Base-by-base conservation (phyloP, 2,329 filamentous ascomycete genomes). In the Beauveria pseudobassiana region DNA sequence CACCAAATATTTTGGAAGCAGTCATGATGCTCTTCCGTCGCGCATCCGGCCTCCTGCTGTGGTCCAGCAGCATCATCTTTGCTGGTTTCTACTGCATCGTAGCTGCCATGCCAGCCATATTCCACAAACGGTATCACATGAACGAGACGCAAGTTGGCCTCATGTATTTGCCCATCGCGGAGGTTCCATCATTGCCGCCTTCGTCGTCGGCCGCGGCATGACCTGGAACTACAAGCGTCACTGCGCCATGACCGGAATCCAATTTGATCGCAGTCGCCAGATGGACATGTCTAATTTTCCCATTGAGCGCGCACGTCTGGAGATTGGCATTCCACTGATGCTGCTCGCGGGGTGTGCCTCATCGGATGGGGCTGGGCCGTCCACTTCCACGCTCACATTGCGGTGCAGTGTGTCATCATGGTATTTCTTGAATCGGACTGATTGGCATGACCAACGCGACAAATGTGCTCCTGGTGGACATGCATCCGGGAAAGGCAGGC, bases 141-240 rank as follows among this genome's bases (percentile, higher is more conserved):
- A 78, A 82, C 62, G 82, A 87, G 22, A 72, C 80, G 3, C 73
- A 80, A 14, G 76, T 85, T 3, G 83, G 83, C 1, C 70, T 83
- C 5, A 80, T 79, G 74, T 83, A 81, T 65, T 70, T 83, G 1
- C 82, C 82, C 1, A 67, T 81, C 34, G 81, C 81, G 0, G 68
- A 5, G 82, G 81, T 1, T 80, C 79, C n/a, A 73, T 80, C 14
- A 67, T 77, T 1, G 76, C 80, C 0, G 79, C 78, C 1, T 65
- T 76, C 9, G 67, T 76, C 3, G 75, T 76, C 3, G 86, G 88
- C 1, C 77, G 78, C 2, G 65, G 85, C 1, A 79, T 90, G 42
- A 88, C 91, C 70, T 81, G 80, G 74, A 90, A 89, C 70, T 92
- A 86, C 70, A 78, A 80, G 1, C 82, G 87, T 1, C 80, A 87